Evolutionary conservation across 345 rosid species (phyloP), one percentile per base, ranked within the genome.

Genomic region (Syzygium grande): DNA sequence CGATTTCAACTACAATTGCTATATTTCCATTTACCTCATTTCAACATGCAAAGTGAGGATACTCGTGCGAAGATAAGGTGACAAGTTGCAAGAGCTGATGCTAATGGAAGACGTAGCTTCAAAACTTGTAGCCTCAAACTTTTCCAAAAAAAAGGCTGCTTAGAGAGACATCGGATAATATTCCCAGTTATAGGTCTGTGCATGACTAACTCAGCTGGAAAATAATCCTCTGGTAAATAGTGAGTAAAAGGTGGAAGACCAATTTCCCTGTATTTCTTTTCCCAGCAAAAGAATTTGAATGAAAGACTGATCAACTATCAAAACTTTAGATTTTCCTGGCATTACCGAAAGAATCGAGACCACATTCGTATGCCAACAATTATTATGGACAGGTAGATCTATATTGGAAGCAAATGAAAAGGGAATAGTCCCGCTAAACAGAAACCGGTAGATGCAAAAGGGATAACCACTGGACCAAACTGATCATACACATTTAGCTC

Each of bases 101-200:
- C 2, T 0, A 34, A 34, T 73, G 80, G 41, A 73, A 34, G 49
- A 34, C 25, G 6, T 38, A 68, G 79, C 79, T 68, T 16, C 41
- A 34, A 16, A 68, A 68, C 43, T 34, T 68, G 79, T 30, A 19
- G 49, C 27, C 84, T 29, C 68, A 9, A 52, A 68, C 80, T 79
- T 94, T 93, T 92, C 92, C 91, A 88, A 90, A 43, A 43, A 93
- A 93, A 87, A 94, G 49, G 80, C 25, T 9, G 7, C 80, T 9
- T 34, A 73, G 80, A 73, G 80, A 19, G 80, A 73, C 49, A 73
- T 41, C 14, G 6, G 46, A 38, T 34, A 73, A 73, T 73, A 10
- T 73, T 9, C 80, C 46, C 19, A 73, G 49, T 34, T 19, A 73
- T 73, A 73, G 49, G 80, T 34, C 49, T 11, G 1, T 73, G 80